A percentile compares a stretch with the other conserved stretches of the same genome.
Evolutionary conservation across 768 basidiomycete species (phyloP).

Genomic region (Calvatia gigantea): DNA sequence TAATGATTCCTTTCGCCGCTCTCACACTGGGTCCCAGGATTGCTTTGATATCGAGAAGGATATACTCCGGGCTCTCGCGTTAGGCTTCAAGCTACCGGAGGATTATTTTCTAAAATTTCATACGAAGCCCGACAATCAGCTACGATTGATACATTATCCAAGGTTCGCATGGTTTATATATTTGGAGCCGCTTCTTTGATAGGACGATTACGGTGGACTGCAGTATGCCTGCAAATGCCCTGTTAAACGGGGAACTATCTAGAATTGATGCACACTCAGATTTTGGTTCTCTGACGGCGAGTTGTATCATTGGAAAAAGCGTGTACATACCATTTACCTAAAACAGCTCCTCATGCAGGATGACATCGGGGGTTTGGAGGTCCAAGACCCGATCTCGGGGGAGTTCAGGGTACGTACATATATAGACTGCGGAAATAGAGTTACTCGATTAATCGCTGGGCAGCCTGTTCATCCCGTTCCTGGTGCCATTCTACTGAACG

Average conservation of each 20-base stretch:
- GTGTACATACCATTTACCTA: neutral
- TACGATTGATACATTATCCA: constrained; percentile 58
- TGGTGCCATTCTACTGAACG: constrained; percentile 48
- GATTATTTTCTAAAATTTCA: constrained; percentile 44
- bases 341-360: constrained; percentile 52
- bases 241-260: constrained; percentile 33
- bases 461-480: constrained; percentile 42
- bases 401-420: constrained; percentile 28
- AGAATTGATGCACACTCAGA: constrained; percentile 52
- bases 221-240: constrained; percentile 29
- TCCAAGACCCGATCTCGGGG: constrained; percentile 51
- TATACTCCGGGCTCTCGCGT: constrained; percentile 45
- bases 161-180: constrained; percentile 19
- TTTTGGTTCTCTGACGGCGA: constrained; percentile 51
- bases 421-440: neutral
- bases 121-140: constrained; percentile 44
- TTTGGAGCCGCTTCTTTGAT: neutral
- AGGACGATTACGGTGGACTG: neutral
- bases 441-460: neutral
- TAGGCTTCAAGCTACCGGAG: constrained; percentile 39
- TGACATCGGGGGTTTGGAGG: constrained; percentile 56
- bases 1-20: constrained; percentile 10
- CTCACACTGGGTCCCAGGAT: constrained; percentile 22
- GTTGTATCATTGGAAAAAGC: too few species aligned
- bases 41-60: constrained; percentile 39